Evolutionary conservation across 2,329 filamentous ascomycete species (phyloP), one percentile per base, ranked within the genome.

Genomic region (Xylaria sp.): DNA sequence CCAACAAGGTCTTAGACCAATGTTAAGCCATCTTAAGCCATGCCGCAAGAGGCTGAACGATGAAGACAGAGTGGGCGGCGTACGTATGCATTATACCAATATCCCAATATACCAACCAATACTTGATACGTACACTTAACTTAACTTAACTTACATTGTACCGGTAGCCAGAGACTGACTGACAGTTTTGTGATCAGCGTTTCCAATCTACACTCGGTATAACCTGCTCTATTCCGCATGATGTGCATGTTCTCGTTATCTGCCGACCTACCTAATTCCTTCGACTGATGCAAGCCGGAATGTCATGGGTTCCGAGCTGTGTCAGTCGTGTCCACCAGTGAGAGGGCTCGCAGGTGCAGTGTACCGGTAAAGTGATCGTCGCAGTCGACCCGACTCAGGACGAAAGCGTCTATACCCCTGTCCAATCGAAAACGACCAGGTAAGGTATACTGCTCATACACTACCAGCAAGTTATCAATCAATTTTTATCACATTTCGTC

Each of bases 21-120:
- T 29, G 20, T 15, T 11, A 2, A 22, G 4, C 44, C 44, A 29
- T 15, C 10, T 10, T 20, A 4, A 22, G n/a, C 49, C 49, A 25
- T 15, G 17, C 65, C 60, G 44, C 7, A 67, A 63, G 42, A 50
- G 59, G 64, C 47, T 63, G 60, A 55, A 25, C 54, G 3, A 63
- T 59, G 54, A n/a, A 47, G 59, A 29, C 29, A 38, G n/a, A 33
- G 63, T 22, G n/a, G 25, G n/a, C 15, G 33, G 9, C 22, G 9
- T 47, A 25, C 44, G 36, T 39, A 39, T 2, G 11, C n/a, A n/a
- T n/a, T n/a, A n/a, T n/a, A n/a, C n/a, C n/a, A n/a, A n/a, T n/a
- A n/a, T n/a, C n/a, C n/a, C n/a, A n/a, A n/a, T n/a, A n/a, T n/a
- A n/a, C n/a, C n/a, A n/a, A n/a, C n/a, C n/a, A n/a, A n/a, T n/a